These are phyloP conservation scores for Gautieria morchelliformis DNA, from an alignment of 768 basidiomycete species.

Conservation along the genomic window DNA sequence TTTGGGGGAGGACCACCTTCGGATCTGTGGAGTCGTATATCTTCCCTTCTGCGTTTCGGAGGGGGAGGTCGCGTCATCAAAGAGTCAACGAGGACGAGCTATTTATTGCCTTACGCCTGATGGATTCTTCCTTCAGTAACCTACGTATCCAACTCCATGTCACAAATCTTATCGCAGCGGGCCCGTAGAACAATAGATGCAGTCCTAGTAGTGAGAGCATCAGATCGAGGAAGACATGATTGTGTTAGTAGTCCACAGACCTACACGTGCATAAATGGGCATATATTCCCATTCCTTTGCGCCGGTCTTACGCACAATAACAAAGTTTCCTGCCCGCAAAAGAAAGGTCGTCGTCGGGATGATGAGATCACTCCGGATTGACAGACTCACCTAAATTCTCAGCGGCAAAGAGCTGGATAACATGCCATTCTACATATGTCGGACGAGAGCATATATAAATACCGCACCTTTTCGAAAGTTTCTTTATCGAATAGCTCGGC, in stretches of 20 bases:
- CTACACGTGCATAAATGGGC: conserved; percentile 39
- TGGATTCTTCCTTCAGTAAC: conserved; percentile 43
- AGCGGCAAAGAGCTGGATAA: background rate
- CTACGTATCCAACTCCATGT: conserved; percentile 20
- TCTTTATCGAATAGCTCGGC: background rate
- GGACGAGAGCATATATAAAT: background rate
- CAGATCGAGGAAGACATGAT: conserved; percentile 27
- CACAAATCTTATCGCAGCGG: conserved; percentile 15
- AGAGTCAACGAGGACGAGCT: no score
- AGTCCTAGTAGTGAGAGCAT: conserved; percentile 44
- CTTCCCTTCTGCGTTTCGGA: conserved; percentile 29
- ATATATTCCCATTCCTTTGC: conserved; percentile 61
- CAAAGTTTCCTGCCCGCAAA: conserved; percentile 41
- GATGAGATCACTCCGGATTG: background rate
- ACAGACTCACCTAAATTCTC: background rate
- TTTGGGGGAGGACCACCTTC: conserved; percentile 26
- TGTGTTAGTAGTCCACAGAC: conserved; percentile 15
- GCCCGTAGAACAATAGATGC: conserved; percentile 65
- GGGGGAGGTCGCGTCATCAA: no score
- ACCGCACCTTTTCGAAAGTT: background rate
- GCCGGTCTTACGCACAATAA: conserved; percentile 35
- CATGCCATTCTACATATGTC: background rate
- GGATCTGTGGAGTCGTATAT: conserved; percentile 36
- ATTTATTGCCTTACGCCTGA: conserved; percentile 24
- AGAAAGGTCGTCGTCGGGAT: background rate